Conservation (phyloP, 306 rosid genomes). For the Vigna nakashimae region DNA sequence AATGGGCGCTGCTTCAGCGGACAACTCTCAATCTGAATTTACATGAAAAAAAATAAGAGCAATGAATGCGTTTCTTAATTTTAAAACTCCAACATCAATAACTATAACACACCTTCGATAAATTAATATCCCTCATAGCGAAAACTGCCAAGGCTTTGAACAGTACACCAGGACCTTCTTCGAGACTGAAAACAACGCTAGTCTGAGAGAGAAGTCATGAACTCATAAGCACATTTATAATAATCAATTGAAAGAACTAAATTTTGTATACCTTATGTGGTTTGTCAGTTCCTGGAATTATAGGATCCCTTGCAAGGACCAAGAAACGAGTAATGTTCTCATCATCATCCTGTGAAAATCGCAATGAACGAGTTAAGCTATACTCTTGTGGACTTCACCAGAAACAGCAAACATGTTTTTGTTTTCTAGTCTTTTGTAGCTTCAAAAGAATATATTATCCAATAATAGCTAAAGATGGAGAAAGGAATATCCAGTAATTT, state of each 20-base stretch:
- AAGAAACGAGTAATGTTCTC: constrained; percentile 82
- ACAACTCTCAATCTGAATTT: constrained; percentile 85
- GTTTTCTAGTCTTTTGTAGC: constrained; percentile 22
- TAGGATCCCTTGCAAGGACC: constrained; percentile 87
- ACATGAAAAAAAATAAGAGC: constrained; percentile 30
- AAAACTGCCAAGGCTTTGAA: constrained; percentile 92
- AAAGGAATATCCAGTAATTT: constrained; percentile 7
- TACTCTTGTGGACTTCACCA: constrained; percentile 12
- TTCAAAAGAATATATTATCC: constrained; percentile 10
- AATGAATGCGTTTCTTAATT: constrained; percentile 17
- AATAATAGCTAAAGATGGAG: not conserved
- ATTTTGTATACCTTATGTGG: constrained; percentile 63
- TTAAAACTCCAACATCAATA: constrained; percentile 16
- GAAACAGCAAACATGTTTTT: constrained; percentile 10
- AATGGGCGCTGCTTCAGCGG: constrained; percentile 75
- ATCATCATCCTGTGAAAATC: constrained; percentile 66
- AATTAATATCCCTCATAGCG: constrained; percentile 74
- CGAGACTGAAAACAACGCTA: constrained; percentile 81
- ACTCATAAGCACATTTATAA: constrained; percentile 30
- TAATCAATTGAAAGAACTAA: constrained; percentile 10
- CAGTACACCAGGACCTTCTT: constrained; percentile 89
- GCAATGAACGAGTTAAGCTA: constrained; percentile 43
- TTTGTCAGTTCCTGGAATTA: constrained; percentile 70
- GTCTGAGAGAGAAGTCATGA: constrained; percentile 63
- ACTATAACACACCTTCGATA: constrained; percentile 65